A percentile compares a stretch with the other conserved stretches of the same genome.
Evolutionary conservation across 2,329 filamentous ascomycete species (phyloP).

Genomic region (Sporothrix phasma): DNA sequence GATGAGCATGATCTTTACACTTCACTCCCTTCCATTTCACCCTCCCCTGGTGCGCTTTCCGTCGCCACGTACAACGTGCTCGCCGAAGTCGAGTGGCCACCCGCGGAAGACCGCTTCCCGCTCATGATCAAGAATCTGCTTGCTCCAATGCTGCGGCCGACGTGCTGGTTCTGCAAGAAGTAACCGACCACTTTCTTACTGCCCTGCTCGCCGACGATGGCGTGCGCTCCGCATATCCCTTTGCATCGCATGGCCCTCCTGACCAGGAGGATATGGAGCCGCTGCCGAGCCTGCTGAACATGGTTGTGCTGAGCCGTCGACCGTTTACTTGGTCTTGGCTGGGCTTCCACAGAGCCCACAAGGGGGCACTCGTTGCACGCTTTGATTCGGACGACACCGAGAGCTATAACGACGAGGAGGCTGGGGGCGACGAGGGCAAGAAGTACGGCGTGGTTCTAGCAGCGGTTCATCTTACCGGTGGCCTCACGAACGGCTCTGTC

Average conservation of each 20-base stretch:
- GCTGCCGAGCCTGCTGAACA: conserved; percentile 50
- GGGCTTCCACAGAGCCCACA: conserved; percentile 45
- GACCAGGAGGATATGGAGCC: conserved; percentile 41
- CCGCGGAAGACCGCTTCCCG: conserved; percentile 33
- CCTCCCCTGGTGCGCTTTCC: conserved; percentile 20
- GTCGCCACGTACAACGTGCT: conserved; percentile 45
- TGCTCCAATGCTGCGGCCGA: conserved; percentile 34
- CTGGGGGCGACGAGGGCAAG: conserved; percentile 4
- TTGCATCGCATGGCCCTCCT: conserved; percentile 47
- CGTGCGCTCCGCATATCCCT: conserved; percentile 42
- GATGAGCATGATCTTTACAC: conserved; percentile 12
- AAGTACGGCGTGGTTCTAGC: conserved; percentile 38
- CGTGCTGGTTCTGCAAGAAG: conserved; percentile 49
- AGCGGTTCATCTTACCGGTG: conserved; percentile 51
- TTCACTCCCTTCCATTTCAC: not conserved
- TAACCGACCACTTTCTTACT: conserved; percentile 53
- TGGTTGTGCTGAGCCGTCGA: conserved; percentile 48
- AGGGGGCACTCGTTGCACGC: conserved; percentile 43
- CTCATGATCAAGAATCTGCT: conserved; percentile 36
- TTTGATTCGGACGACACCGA: conserved; percentile 22
- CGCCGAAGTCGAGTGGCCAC: conserved; percentile 40
- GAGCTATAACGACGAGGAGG: not conserved
- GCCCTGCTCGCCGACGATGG: conserved; percentile 39
- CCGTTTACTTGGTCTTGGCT: conserved; percentile 47
- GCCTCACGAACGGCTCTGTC: conserved; percentile 49